Conservation (phyloP, 73 alveolate species). For the Tetrahymena malaccensis region DNA sequence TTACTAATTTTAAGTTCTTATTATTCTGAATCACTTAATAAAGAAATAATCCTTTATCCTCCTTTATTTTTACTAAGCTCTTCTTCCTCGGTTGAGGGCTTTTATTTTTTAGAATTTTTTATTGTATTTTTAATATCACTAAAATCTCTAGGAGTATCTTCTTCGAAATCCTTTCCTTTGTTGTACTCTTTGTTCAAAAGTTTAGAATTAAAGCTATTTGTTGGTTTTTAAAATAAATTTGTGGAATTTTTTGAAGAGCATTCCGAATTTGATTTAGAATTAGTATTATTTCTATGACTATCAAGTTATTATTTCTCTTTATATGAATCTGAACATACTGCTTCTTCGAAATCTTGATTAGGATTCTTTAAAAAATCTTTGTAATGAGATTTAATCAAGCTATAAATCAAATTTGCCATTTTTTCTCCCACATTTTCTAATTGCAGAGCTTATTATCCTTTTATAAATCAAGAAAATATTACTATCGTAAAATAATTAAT, state of each 20-base stretch:
- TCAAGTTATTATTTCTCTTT: background rate
- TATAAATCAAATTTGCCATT: background rate
- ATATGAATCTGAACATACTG: background rate
- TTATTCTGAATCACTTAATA: background rate
- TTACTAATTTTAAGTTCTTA: background rate
- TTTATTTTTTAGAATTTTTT: background rate
- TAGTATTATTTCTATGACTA: background rate
- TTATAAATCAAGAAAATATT: background rate
- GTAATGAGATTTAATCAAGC: background rate
- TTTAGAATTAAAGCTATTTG: background rate
- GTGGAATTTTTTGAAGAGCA: background rate
- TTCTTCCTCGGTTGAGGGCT: background rate
- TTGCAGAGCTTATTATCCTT: background rate
- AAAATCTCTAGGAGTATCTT: background rate
- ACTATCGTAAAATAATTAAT: background rate
- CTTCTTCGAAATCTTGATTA: background rate
- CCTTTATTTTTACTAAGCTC: background rate
- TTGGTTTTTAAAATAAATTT: background rate
- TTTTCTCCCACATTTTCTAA: background rate
- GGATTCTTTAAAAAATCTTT: background rate
- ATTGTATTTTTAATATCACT: background rate
- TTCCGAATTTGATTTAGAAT: background rate
- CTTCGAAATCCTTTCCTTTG: background rate
- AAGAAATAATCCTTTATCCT: background rate
- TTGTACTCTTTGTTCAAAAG: background rate